Conservation (phyloP, 2,329 filamentous ascomycete species). For the Fusarium sp. region DNA sequence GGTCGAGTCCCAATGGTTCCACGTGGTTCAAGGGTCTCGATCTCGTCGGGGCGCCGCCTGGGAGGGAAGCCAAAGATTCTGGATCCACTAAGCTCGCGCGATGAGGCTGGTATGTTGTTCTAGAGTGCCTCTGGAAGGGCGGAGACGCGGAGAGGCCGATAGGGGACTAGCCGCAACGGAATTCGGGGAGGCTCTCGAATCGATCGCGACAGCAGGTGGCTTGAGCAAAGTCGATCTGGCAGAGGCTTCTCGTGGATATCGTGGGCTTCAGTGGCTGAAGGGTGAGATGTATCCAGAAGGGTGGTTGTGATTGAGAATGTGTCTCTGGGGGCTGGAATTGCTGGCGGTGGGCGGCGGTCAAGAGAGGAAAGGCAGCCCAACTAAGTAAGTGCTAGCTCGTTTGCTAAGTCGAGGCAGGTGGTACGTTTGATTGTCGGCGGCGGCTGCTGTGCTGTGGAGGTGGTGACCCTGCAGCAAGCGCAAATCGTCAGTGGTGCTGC, state of each 20-base stretch:
- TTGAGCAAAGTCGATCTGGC: conserved; percentile 8
- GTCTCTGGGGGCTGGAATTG: conserved; percentile 20
- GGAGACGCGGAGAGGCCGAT: conserved; percentile 40
- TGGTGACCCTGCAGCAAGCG: conserved; percentile 23
- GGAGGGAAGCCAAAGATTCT: conserved; percentile 23
- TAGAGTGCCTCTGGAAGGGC: conserved; percentile 36
- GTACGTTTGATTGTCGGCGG: conserved; percentile 14
- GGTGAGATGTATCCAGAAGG: conserved; percentile 14
- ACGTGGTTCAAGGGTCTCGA: conserved; percentile 45
- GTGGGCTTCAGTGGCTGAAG: conserved; percentile 26
- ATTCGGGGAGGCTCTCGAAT: conserved; percentile 15
- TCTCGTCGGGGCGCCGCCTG: conserved; percentile 35
- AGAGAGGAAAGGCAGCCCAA: not conserved
- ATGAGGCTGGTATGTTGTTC: conserved; percentile 38
- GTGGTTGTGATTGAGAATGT: conserved; percentile 23
- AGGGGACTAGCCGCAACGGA: conserved; percentile 34
- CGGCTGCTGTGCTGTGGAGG: conserved; percentile 16
- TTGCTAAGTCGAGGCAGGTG: conserved; percentile 29
- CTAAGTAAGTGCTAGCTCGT: conserved; percentile 28
- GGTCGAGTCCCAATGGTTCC: conserved; percentile 45
- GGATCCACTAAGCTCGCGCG: conserved; percentile 41
- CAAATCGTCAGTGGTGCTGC: conserved; percentile 24
- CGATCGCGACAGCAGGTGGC: conserved; percentile 28
- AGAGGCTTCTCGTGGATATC: conserved; percentile 14
- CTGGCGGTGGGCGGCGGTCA: conserved; percentile 38